Evolutionary conservation across 176 grass and related monocot species (phyloP).

Genomic region (Phragmites australis): DNA sequence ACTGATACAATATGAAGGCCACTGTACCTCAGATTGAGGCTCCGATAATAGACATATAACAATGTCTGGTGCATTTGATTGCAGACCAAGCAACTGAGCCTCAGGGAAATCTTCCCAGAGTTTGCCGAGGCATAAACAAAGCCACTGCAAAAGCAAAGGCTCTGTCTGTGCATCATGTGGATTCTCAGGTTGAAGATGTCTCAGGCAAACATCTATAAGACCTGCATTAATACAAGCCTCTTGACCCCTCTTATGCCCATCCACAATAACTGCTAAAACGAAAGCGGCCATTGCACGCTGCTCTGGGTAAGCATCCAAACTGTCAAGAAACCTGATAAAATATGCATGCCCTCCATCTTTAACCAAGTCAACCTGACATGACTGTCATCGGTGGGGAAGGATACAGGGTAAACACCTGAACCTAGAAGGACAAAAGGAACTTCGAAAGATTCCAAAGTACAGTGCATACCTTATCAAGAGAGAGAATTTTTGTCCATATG

Average conservation of each 20-base stretch:
- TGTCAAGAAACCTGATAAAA: constrained; percentile 96
- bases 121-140: constrained; percentile 96
- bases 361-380: constrained; percentile 95
- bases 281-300: constrained; percentile 98
- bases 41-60: constrained; percentile 59
- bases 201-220: constrained; percentile 88
- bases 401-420: constrained; percentile 23
- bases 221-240: constrained; percentile 75
- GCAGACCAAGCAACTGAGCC: constrained; percentile 66
- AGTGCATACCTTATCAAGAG: constrained; percentile 80
- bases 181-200: constrained; percentile 68
- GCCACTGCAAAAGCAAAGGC: constrained; percentile 96
- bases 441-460: constrained; percentile 8
- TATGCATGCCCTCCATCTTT: constrained; percentile 95
- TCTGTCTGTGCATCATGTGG: constrained; percentile 66
- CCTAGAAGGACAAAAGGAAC: background rate
- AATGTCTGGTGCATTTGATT: constrained; percentile 59
- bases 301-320: constrained; percentile 87
- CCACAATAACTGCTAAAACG: constrained; percentile 90
- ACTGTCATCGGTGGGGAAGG: constrained; percentile 50
- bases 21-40: constrained; percentile 88
- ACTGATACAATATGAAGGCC: constrained; percentile 16
- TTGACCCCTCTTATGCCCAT: constrained; percentile 81
- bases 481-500: constrained; percentile 99
- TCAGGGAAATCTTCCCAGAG: constrained; percentile 97